A percentile compares a stretch with the other conserved stretches of the same genome.
These are phyloP conservation scores for Xerocomus amazonicus DNA, from an alignment of 1,284 basidiomycete genomes.

Conservation along the genomic window DNA sequence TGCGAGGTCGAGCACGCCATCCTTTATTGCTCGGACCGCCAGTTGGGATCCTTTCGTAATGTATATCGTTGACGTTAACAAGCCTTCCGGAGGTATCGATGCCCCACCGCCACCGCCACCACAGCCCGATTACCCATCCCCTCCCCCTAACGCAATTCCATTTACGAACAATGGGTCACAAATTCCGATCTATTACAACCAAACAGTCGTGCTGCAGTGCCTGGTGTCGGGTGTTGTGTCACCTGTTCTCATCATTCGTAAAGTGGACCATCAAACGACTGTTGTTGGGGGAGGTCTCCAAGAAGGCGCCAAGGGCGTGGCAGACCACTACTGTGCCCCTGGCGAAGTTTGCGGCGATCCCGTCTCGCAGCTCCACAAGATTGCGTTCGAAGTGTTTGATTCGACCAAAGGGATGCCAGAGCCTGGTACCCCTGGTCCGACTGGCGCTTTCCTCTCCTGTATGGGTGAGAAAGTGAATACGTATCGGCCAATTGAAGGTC, in stretches of 20 bases:
- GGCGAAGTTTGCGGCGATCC: constrained; percentile 92
- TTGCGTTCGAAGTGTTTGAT: constrained; percentile 87
- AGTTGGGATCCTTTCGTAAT: constrained; percentile 94
- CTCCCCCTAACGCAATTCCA: constrained; percentile 84
- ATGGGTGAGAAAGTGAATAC: constrained; percentile 89
- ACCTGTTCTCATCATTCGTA: constrained; percentile 89
- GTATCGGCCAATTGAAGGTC: constrained; percentile 78
- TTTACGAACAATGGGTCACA: constrained; percentile 76
- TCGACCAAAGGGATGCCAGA: constrained; percentile 63
- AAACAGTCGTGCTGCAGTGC: constrained; percentile 93
- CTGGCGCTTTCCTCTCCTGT: constrained; percentile 80
- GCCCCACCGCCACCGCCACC: constrained; percentile 74
- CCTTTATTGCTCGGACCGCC: constrained; percentile 80
- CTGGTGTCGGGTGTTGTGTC: constrained; percentile 91
- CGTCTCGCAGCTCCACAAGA: constrained; percentile 93
- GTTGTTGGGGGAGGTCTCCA: constrained; percentile 86
- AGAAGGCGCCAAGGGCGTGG: constrained; percentile 77
- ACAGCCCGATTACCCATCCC: constrained; percentile 81
- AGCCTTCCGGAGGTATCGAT: constrained; percentile 70
- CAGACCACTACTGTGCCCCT: constrained; percentile 73
- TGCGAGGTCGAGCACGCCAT: constrained; percentile 67
- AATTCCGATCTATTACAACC: constrained; percentile 92
- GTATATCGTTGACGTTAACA: constrained; percentile 88
- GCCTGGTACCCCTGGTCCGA: constrained; percentile 66
- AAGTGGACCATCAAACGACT: constrained; percentile 87